Percentiles rank a stretch among this genome's conserved stretches.
Conservation (phyloP, 2,329 filamentous ascomycete genomes). For the Cadophora gregata region DNA sequence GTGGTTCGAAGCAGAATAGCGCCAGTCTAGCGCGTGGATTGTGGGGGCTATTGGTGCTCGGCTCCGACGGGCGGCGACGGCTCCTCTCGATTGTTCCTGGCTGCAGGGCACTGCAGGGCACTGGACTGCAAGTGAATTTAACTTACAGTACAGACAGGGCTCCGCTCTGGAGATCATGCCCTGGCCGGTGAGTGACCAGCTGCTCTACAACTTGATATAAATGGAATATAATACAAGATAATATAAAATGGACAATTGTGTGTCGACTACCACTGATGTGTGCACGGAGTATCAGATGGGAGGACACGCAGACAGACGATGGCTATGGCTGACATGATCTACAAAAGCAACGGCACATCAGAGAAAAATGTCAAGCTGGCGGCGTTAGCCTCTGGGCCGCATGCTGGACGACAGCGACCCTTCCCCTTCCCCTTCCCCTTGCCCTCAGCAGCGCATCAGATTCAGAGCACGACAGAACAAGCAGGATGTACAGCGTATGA, state of each 20-base stretch:
- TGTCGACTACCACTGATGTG: neutral
- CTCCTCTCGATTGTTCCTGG: conserved; percentile 6
- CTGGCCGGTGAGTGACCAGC: too few relatives aligned
- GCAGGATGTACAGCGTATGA: neutral
- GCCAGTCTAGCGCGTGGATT: neutral
- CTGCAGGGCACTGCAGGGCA: too few relatives aligned
- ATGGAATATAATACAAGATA: too few relatives aligned
- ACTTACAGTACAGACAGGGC: too few relatives aligned
- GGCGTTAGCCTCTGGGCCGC: conserved; percentile 12
- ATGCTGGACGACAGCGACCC: neutral
- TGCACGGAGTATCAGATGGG: neutral
- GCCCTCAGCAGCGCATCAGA: neutral
- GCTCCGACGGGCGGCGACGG: neutral
- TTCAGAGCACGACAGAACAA: neutral
- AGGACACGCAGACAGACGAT: neutral
- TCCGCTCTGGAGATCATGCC: too few relatives aligned
- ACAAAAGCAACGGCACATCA: conserved; percentile 1
- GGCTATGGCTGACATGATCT: conserved; percentile 2
- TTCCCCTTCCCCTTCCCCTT: neutral
- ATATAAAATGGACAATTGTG: too few relatives aligned
- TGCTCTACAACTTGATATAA: too few relatives aligned
- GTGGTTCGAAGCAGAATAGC: neutral
- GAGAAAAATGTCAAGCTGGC: conserved; percentile 4
- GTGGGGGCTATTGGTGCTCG: conserved; percentile 1
- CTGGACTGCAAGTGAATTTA: neutral